These are phyloP conservation scores for Teunomyces tritomae DNA, from an alignment of 805 yeast genomes.

Conservation along the genomic window DNA sequence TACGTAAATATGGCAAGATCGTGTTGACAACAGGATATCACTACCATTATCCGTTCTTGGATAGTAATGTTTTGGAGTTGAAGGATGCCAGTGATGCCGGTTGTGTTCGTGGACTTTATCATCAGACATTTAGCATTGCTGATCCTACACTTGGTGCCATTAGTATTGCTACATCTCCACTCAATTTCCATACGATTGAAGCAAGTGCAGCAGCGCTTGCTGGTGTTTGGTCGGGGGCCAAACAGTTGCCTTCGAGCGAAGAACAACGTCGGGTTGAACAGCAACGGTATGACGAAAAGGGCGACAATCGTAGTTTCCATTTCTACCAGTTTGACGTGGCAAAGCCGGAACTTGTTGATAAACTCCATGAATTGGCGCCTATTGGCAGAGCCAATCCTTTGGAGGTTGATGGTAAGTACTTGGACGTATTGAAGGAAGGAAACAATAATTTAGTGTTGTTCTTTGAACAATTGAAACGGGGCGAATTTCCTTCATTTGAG, in stretches of 20 bases:
- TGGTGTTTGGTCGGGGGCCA: constrained; percentile 51
- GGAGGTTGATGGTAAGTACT: not conserved
- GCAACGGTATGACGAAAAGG: constrained; percentile 16
- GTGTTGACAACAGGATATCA: constrained; percentile 40
- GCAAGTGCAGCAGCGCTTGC: constrained; percentile 53
- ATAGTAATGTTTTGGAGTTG: not conserved
- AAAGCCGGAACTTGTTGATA: constrained; percentile 3
- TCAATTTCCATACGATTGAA: constrained; percentile 51
- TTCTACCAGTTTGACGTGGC: constrained; percentile 26
- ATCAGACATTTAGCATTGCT: constrained; percentile 35
- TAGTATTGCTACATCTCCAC: constrained; percentile 41
- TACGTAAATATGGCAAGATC: not conserved
- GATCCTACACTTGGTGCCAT: constrained; percentile 44
- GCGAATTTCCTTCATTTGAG: not conserved
- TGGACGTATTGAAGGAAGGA: constrained; percentile 5
- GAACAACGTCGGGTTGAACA: constrained; percentile 36
- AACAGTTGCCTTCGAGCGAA: constrained; percentile 35
- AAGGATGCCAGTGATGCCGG: not conserved
- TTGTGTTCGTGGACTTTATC: constrained; percentile 8
- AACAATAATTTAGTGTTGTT: constrained; percentile 5
- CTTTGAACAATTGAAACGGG: constrained; percentile 2
- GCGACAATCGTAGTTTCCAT: constrained; percentile 21
- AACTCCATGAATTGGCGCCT: constrained; percentile 2
- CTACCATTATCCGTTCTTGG: constrained; percentile 34
- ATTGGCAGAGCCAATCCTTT: constrained; percentile 8